Conservation (phyloP, 805 yeast genomes). For the Wickerhamomyces canadensis region DNA sequence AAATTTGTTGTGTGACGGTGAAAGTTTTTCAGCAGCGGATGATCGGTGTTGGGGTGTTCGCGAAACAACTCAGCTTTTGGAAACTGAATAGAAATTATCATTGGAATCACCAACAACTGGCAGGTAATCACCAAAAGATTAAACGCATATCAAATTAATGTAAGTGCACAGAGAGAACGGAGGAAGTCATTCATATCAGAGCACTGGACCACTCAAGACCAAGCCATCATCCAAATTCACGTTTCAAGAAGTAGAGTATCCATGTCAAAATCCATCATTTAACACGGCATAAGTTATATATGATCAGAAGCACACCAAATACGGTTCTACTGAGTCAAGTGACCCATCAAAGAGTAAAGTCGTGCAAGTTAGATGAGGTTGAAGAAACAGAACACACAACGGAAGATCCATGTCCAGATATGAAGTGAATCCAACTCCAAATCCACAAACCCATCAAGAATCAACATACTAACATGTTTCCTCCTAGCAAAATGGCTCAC, state of each 20-base stretch:
- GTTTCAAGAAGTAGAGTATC: too few relatives aligned
- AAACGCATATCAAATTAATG: conserved; percentile 20
- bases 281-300: neutral
- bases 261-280: neutral
- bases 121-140: conserved; percentile 8
- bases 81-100: conserved; percentile 2
- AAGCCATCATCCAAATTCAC: too few relatives aligned
- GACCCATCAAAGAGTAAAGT: too few relatives aligned
- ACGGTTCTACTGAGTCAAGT: too few relatives aligned
- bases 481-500: conserved; percentile 88
- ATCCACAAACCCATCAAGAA: too few relatives aligned
- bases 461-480: too few relatives aligned
- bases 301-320: too few relatives aligned
- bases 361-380: too few relatives aligned
- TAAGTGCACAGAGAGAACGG: conserved; percentile 15
- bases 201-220: too few relatives aligned
- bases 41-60: too few relatives aligned
- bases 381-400: too few relatives aligned
- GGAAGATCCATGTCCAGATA: too few relatives aligned
- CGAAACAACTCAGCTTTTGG: conserved; percentile 2
- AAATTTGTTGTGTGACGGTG: conserved; percentile 13
- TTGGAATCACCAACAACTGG: neutral
- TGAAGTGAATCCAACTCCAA: neutral
- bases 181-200: neutral
- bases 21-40: conserved; percentile 14